Evolutionary conservation across 768 basidiomycete genomes (phyloP).

Genomic region (Artomyces pyxidatus): DNA sequence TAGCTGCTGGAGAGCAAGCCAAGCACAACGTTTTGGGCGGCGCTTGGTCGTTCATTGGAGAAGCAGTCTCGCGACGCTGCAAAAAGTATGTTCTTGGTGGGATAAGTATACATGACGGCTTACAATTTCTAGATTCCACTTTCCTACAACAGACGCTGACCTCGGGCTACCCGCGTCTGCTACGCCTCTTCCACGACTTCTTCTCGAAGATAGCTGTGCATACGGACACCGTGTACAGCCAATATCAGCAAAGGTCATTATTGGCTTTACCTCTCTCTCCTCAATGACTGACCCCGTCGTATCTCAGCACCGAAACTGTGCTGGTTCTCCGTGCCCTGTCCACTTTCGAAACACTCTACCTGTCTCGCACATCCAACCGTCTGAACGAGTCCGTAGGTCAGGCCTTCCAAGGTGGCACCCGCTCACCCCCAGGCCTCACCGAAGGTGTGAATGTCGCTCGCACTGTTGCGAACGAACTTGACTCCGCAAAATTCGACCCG

Average conservation of each 20-base stretch:
- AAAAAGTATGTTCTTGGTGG: slow-evolving; percentile 42
- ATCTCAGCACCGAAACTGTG: slow-evolving; percentile 82
- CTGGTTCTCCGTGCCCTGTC: slow-evolving; percentile 78
- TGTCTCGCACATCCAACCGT: slow-evolving; percentile 73
- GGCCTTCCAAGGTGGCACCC: slow-evolving; percentile 64
- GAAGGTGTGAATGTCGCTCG: slow-evolving; percentile 78
- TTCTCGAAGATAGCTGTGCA: slow-evolving; percentile 93
- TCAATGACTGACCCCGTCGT: background rate
- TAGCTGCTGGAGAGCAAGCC: slow-evolving; percentile 88
- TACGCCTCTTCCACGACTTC: slow-evolving; percentile 94
- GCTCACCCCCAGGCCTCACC: slow-evolving; percentile 59
- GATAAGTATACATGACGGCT: background rate
- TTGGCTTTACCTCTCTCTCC: background rate
- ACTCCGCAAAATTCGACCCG: slow-evolving; percentile 90
- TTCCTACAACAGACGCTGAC: slow-evolving; percentile 90
- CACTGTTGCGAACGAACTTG: slow-evolving; percentile 81
- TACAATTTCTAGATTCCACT: slow-evolving; percentile 52
- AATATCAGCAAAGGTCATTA: slow-evolving; percentile 73
- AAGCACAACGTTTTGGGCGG: slow-evolving; percentile 85
- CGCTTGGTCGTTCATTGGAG: slow-evolving; percentile 73
- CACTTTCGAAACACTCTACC: slow-evolving; percentile 81
- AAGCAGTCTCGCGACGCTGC: slow-evolving; percentile 73
- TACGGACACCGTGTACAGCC: slow-evolving; percentile 88
- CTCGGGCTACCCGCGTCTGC: slow-evolving; percentile 75
- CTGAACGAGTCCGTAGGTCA: slow-evolving; percentile 78